phyloP scores from a whole-genome alignment of 2,329 filamentous ascomycete genomes.

The Alternaria novae-zelandiae region DNA sequence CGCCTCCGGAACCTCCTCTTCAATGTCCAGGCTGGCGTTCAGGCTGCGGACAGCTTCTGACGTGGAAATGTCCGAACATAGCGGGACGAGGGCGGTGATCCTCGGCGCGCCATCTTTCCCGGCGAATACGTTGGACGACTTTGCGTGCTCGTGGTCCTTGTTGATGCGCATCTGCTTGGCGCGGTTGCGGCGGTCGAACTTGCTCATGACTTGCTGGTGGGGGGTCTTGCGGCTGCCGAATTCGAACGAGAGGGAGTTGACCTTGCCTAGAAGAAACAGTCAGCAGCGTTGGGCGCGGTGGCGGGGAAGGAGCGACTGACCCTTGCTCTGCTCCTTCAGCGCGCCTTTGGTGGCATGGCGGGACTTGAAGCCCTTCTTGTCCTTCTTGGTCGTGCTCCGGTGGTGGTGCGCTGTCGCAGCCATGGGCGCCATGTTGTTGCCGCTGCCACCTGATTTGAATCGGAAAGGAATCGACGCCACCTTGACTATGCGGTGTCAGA shows the following conservation, averaged over 20 bases:
- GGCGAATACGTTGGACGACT: constrained; percentile 80
- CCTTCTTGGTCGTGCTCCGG: constrained; percentile 86
- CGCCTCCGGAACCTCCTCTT: constrained; percentile 66
- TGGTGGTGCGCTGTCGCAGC: constrained; percentile 75
- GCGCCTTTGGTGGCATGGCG: constrained; percentile 87
- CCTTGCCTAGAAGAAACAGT: constrained; percentile 67
- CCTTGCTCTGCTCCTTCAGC: constrained; percentile 84
- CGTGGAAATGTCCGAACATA: constrained; percentile 76
- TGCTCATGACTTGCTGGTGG: constrained; percentile 96
- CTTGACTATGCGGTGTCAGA: constrained; percentile 27
- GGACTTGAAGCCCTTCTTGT: constrained; percentile 91
- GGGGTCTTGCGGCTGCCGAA: constrained; percentile 81
- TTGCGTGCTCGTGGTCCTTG: constrained; percentile 83
- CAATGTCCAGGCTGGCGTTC: constrained; percentile 80
- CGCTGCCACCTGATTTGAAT: constrained; percentile 77
- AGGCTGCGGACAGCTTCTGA: constrained; percentile 71
- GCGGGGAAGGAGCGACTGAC: constrained; percentile 51
- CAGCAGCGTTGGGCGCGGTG: constrained; percentile 3
- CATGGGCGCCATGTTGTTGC: constrained; percentile 73
- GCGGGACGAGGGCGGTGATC: constrained; percentile 84
- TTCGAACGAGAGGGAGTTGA: constrained; percentile 66
- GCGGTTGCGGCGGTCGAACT: constrained; percentile 93
- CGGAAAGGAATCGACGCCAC: constrained; percentile 68
- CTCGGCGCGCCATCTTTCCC: constrained; percentile 86
- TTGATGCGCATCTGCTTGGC: constrained; percentile 85